Evolutionary conservation across 768 basidiomycete species (phyloP).

Genomic region (Suillus cothurnatus): DNA sequence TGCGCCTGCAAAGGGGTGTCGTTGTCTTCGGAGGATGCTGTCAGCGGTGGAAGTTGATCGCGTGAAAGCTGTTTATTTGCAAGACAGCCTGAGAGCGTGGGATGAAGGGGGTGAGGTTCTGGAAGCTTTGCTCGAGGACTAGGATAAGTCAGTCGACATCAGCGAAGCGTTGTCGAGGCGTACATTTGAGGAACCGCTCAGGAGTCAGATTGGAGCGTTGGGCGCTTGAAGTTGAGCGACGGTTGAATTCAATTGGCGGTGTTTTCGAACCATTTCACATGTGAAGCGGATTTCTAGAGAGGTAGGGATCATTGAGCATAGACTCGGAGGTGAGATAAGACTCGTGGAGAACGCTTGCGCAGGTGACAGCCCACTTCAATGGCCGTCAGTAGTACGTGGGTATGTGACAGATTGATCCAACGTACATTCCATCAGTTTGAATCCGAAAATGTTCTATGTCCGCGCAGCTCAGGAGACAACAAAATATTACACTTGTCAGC

Average conservation of each 20-base stretch:
- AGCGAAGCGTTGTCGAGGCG: constrained; percentile 40
- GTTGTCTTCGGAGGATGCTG: constrained; percentile 63
- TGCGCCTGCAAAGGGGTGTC: constrained; percentile 64
- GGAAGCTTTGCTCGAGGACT: constrained; percentile 67
- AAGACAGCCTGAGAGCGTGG: constrained; percentile 59
- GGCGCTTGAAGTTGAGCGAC: constrained; percentile 36
- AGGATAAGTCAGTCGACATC: constrained; percentile 74
- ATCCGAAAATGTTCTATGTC: constrained; percentile 69
- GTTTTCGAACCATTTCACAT: constrained; percentile 68
- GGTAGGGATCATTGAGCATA: constrained; percentile 78
- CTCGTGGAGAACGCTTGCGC: constrained; percentile 60
- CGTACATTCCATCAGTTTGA: constrained; percentile 67
- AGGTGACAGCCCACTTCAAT: constrained; percentile 37
- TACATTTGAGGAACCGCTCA: constrained; percentile 40
- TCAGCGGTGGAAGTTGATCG: constrained; percentile 83
- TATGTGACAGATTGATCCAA: background rate
- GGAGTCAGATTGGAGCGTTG: constrained; percentile 33
- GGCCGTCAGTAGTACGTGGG: constrained; percentile 15
- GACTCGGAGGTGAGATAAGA: constrained; percentile 86
- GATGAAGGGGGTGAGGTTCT: constrained; percentile 69
- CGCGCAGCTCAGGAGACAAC: constrained; percentile 58
- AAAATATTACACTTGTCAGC: constrained; percentile 83
- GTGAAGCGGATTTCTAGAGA: constrained; percentile 78
- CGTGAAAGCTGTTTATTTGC: constrained; percentile 65
- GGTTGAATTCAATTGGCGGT: constrained; percentile 45